These are phyloP conservation scores for Ophiostoma ulmi DNA, from an alignment of 2,329 filamentous ascomycete genomes.

Conservation along the genomic window DNA sequence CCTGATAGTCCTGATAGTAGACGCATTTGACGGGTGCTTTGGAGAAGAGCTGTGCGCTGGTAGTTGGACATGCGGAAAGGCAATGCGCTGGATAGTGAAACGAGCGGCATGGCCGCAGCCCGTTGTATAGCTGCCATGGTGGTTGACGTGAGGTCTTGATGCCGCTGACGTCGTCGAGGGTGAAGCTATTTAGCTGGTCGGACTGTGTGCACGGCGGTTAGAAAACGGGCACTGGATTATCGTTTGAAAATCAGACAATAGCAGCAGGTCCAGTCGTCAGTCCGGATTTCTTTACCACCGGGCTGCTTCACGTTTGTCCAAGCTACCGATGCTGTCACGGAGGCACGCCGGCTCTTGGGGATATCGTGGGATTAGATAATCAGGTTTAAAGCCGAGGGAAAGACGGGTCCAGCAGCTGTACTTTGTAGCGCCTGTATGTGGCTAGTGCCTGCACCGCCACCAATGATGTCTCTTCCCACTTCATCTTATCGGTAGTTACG, in stretches of 20 bases:
- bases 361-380: background rate
- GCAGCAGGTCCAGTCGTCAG: background rate
- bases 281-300: background rate
- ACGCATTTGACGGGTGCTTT: background rate
- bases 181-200: background rate
- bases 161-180: background rate
- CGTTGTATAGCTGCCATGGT: background rate
- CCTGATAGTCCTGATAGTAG: conserved; percentile 2
- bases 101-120: background rate
- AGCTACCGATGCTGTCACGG: background rate
- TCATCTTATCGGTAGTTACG: background rate
- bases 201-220: background rate
- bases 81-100: background rate
- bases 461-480: background rate
- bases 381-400: background rate
- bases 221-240: background rate
- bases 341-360: background rate
- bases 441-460: conserved; percentile 9
- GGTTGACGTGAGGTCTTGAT: background rate
- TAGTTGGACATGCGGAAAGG: background rate
- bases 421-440: background rate
- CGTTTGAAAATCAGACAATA: background rate
- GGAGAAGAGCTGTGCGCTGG: background rate
- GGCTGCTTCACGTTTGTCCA: background rate
- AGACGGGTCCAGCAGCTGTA: background rate